These are phyloP conservation scores for Leccinum rimulosum DNA, from an alignment of 768 basidiomycete species.

Conservation along the genomic window DNA sequence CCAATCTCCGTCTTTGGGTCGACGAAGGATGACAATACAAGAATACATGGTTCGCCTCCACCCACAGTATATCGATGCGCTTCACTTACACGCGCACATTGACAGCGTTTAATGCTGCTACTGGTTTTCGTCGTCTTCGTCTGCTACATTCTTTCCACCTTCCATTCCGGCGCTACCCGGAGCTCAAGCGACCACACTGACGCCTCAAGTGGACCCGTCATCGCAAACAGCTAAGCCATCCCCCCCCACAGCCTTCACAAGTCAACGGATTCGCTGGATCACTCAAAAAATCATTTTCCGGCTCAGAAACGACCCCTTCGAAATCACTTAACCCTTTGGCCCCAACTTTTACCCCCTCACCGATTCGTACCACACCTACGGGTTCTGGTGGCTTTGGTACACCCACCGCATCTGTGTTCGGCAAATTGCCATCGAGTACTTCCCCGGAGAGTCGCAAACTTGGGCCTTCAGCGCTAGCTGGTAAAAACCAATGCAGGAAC, in stretches of 20 bases:
- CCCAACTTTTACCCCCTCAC: constrained; percentile 13
- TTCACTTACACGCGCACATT: not conserved
- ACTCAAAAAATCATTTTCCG: not conserved
- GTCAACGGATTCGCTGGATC: not conserved
- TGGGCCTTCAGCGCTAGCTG: not conserved
- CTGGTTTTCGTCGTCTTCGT: not conserved
- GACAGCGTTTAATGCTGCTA: not conserved
- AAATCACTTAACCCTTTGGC: constrained; percentile 22
- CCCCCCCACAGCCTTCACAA: constrained; percentile 1
- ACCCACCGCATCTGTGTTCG: not conserved
- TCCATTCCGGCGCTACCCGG: not conserved
- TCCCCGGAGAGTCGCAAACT: not conserved
- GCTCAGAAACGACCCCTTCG: constrained; percentile 6
- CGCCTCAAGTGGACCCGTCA: not conserved
- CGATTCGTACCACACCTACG: not conserved
- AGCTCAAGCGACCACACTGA: not conserved
- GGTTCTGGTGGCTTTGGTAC: not conserved
- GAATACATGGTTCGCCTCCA: not conserved
- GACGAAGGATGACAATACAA: not conserved
- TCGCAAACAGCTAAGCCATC: not conserved
- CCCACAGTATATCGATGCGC: not conserved
- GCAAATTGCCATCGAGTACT: not conserved
- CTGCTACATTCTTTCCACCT: constrained; percentile 2
- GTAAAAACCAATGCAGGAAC: not conserved
- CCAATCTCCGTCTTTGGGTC: constrained; percentile 9